Percentiles rank a stretch among this genome's conserved stretches.
Evolutionary conservation across 2,329 filamentous ascomycete species (phyloP).

Genomic region (Penicillium glabrum): DNA sequence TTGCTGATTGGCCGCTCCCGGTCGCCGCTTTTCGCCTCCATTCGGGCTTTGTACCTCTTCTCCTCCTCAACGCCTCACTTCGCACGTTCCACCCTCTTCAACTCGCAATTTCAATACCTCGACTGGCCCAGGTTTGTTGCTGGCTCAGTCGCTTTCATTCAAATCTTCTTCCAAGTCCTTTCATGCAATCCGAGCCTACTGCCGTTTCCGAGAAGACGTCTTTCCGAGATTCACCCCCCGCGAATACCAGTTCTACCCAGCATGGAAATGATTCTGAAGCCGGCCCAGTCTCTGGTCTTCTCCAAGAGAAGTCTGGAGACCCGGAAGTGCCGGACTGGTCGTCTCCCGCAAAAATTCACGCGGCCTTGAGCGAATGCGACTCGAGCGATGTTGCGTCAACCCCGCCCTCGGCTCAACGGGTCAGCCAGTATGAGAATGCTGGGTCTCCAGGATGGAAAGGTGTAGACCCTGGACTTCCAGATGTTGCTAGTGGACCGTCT

Average conservation of each 20-base stretch:
- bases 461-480: constrained; percentile 52
- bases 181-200: constrained; percentile 65
- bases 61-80: constrained; percentile 12
- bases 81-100: neutral
- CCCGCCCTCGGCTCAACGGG: constrained; percentile 47
- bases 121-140: constrained; percentile 52
- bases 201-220: constrained; percentile 50
- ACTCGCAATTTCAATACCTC: constrained; percentile 12
- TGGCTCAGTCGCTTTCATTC: constrained; percentile 56
- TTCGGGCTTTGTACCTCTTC: constrained; percentile 6
- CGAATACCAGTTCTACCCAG: constrained; percentile 49
- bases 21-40: constrained; percentile 6
- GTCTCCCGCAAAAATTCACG: constrained; percentile 17
- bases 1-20: neutral
- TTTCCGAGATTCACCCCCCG: constrained; percentile 38
- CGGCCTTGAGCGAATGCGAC: constrained; percentile 30
- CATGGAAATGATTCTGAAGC: constrained; percentile 58
- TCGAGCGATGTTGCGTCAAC: constrained; percentile 19
- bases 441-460: constrained; percentile 35
- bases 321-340: constrained; percentile 21
- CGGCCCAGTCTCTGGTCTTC: constrained; percentile 44
- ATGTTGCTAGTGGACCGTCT: constrained; percentile 48
- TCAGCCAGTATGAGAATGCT: constrained; percentile 57
- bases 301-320: constrained; percentile 42
- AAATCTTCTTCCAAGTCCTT: constrained; percentile 41